Evolutionary conservation across 164 flowering plant species (phyloP).

Genomic region (Magnolia changhungtana): DNA sequence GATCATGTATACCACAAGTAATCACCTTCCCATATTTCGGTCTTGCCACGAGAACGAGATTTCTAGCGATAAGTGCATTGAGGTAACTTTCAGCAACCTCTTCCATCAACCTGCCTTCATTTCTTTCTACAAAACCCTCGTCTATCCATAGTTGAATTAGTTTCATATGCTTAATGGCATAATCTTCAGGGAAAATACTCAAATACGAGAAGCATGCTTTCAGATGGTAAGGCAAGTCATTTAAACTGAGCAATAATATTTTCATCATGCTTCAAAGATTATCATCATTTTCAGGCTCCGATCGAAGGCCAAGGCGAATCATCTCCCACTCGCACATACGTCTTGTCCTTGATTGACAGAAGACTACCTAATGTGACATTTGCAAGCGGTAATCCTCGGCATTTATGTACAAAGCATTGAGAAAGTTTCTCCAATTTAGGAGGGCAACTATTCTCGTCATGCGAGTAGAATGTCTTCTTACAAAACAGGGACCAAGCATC

Average conservation of each 20-base stretch:
- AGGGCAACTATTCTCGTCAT: not conserved
- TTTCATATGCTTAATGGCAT: slow-evolving; percentile 6
- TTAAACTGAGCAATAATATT: slow-evolving; percentile 6
- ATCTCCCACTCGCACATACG: too few relatives aligned
- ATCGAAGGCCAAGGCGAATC: slow-evolving; percentile 5
- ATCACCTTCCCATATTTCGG: not conserved
- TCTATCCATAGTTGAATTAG: slow-evolving; percentile 25
- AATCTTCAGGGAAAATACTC: slow-evolving; percentile 19
- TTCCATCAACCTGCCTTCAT: not conserved
- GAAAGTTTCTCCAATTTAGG: slow-evolving; percentile 1
- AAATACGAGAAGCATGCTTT: slow-evolving; percentile 25
- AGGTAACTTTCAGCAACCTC: slow-evolving; percentile 11
- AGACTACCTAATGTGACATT: slow-evolving; percentile 11
- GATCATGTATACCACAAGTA: too few relatives aligned
- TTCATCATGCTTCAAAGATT: not conserved
- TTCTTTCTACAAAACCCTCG: slow-evolving; percentile 18
- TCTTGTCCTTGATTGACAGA: too few relatives aligned
- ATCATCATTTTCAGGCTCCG: slow-evolving; percentile 8
- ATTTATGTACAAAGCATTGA: slow-evolving; percentile 2
- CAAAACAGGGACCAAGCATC: too few relatives aligned
- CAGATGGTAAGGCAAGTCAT: slow-evolving; percentile 14
- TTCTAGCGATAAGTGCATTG: slow-evolving; percentile 5
- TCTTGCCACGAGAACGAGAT: slow-evolving; percentile 8
- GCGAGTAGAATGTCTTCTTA: too few relatives aligned
- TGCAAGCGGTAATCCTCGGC: slow-evolving; percentile 24